These are phyloP conservation scores for Epichloe brachyelytri DNA, from an alignment of 2,329 filamentous ascomycete species.

Conservation along the genomic window DNA sequence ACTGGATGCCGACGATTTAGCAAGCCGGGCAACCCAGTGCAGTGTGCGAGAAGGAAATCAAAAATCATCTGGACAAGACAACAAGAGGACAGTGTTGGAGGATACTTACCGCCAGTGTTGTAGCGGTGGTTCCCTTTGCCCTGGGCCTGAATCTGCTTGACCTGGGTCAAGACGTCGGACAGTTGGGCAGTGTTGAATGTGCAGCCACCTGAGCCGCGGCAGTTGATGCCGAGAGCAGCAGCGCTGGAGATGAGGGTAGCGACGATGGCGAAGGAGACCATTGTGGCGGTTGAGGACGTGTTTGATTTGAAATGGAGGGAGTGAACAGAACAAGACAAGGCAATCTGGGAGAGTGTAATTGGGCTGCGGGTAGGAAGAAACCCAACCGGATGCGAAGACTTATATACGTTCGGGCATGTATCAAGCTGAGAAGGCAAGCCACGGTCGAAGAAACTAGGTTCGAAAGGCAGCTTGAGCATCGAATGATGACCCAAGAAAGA, in stretches of 20 bases:
- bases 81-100: neutral
- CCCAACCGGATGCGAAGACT: too few species aligned
- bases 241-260: constrained; percentile 4
- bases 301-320: neutral
- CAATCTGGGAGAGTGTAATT: too few species aligned
- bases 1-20: constrained; percentile 1
- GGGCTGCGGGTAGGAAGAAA: too few species aligned
- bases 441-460: too few species aligned
- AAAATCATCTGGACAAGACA: neutral
- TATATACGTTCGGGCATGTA: too few species aligned
- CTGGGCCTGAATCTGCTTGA: constrained; percentile 4
- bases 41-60: too few species aligned
- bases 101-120: constrained; percentile 5
- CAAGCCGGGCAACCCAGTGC: neutral
- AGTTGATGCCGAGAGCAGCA: constrained; percentile 9
- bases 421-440: too few species aligned
- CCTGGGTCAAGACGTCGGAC: constrained; percentile 5
- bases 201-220: constrained; percentile 9
- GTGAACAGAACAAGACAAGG: too few species aligned
- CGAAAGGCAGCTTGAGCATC: too few species aligned
- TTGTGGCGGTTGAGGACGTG: neutral
- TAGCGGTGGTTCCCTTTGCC: constrained; percentile 9
- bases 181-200: constrained; percentile 6
- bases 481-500: too few species aligned
- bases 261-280: constrained; percentile 1